Conservation (phyloP, 2,329 filamentous ascomycete genomes). For the Colletotrichum nymphaeae region DNA sequence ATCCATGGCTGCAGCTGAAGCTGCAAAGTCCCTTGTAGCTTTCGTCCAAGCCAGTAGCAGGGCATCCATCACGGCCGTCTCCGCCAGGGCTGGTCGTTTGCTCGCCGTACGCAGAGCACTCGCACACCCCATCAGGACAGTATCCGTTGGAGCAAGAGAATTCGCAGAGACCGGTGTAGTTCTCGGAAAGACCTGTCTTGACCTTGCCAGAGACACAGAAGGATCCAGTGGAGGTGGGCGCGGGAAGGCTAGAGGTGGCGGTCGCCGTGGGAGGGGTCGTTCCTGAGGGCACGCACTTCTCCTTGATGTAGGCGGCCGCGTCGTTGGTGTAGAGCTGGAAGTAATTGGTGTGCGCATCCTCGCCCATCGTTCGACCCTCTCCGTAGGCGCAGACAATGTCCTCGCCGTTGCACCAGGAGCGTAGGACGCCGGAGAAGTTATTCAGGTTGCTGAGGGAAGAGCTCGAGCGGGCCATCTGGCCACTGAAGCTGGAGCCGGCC, state of each 20-base stretch:
- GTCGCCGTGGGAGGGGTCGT: constrained; percentile 11
- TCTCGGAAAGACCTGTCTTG: constrained; percentile 40
- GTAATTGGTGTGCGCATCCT: constrained; percentile 50
- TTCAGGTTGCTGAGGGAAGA: constrained; percentile 25
- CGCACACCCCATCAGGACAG: constrained; percentile 47
- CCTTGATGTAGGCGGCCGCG: constrained; percentile 32
- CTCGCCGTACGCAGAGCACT: constrained; percentile 46
- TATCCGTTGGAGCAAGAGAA: constrained; percentile 47
- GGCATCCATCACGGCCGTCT: constrained; percentile 46
- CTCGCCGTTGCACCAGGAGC: constrained; percentile 48
- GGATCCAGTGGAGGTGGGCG: constrained; percentile 26
- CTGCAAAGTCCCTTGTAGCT: constrained; percentile 58
- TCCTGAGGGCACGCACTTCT: constrained; percentile 25
- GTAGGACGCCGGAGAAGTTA: constrained; percentile 32
- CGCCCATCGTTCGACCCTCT: constrained; percentile 35
- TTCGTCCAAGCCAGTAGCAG: constrained; percentile 45
- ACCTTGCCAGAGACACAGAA: constrained; percentile 43
- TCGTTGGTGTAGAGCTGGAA: constrained; percentile 32
- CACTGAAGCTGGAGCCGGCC: constrained; percentile 37
- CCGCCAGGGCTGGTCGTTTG: constrained; percentile 36
- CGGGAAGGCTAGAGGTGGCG: constrained; percentile 15
- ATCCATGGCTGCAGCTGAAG: constrained; percentile 58
- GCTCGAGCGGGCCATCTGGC: constrained; percentile 23
- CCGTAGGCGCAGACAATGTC: constrained; percentile 54
- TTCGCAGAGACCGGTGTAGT: constrained; percentile 50